phyloP scores from a whole-genome alignment of 805 yeast species.

The Cyberlindnera euphorbiae region DNA sequence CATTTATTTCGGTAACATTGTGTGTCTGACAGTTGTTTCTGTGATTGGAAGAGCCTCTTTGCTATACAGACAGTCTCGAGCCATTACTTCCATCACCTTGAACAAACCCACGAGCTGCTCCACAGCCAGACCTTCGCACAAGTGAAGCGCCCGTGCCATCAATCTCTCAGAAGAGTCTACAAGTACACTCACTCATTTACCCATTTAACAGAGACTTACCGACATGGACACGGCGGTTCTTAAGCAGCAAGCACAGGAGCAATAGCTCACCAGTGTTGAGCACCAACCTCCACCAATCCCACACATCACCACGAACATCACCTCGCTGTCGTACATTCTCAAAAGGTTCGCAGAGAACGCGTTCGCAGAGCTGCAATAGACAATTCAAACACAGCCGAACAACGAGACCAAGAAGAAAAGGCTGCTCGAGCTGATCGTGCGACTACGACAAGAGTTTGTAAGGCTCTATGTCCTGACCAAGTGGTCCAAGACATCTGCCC shows the following conservation, averaged over 20 bases:
- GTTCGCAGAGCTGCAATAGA: slow-evolving; percentile 55
- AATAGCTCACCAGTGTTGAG: background rate
- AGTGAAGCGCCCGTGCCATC: too few relatives aligned
- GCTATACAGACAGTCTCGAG: too few relatives aligned
- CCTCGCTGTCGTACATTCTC: slow-evolving; percentile 57
- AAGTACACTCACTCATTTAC: too few relatives aligned
- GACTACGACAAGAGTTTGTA: slow-evolving; percentile 76
- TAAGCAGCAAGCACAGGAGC: slow-evolving; percentile 8
- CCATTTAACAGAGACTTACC: too few relatives aligned
- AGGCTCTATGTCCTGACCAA: slow-evolving; percentile 81
- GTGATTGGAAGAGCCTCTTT: too few relatives aligned
- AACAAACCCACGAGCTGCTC: too few relatives aligned
- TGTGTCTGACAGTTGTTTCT: too few relatives aligned
- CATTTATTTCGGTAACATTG: too few relatives aligned
- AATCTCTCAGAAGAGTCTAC: too few relatives aligned
- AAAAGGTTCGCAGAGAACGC: slow-evolving; percentile 56
- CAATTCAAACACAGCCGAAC: slow-evolving; percentile 55
- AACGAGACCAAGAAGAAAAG: slow-evolving; percentile 63
- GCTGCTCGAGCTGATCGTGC: slow-evolving; percentile 64
- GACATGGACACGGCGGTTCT: slow-evolving; percentile 9
- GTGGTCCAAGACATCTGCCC: slow-evolving; percentile 73
- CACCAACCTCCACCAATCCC: slow-evolving; percentile 44
- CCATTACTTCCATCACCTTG: too few relatives aligned
- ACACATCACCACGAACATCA: slow-evolving; percentile 66
- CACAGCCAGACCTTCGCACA: too few relatives aligned